Percentiles rank a stretch among this genome's conserved stretches.
Evolutionary conservation across 345 rosid species (phyloP).

Genomic region (Boechera divaricarpa): DNA sequence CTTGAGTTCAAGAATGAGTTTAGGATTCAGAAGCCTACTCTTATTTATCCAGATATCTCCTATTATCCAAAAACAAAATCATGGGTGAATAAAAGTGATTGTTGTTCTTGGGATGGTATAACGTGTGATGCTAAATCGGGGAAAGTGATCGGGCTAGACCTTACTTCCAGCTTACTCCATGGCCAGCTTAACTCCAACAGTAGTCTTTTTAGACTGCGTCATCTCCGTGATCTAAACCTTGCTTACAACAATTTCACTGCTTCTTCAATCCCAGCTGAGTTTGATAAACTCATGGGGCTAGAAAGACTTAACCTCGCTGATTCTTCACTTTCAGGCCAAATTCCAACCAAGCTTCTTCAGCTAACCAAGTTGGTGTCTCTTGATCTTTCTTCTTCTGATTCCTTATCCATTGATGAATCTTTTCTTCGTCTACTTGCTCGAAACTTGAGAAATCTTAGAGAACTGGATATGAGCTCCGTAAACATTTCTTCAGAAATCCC

Average conservation of each 20-base stretch:
- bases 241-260: slow-evolving; percentile 31
- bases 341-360: not conserved
- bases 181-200: not conserved
- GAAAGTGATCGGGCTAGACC: not conserved
- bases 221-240: slow-evolving; percentile 39
- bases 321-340: not conserved
- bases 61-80: not conserved
- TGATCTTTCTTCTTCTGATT: not conserved
- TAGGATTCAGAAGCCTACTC: too few relatives aligned
- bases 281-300: not conserved
- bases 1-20: not conserved
- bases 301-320: slow-evolving; percentile 2
- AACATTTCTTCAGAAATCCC: slow-evolving; percentile 8
- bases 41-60: not conserved
- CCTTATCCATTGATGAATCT: not conserved
- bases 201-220: not conserved
- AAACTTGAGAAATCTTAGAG: slow-evolving; percentile 11
- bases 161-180: not conserved
- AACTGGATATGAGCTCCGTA: not conserved
- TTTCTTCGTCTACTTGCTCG: not conserved
- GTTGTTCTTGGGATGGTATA: slow-evolving; percentile 33
- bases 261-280: not conserved
- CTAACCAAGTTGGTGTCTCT: slow-evolving; percentile 6
- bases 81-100: slow-evolving; percentile 20
- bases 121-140: slow-evolving; percentile 11